Base-by-base conservation (phyloP, 169 alveolate genomes). In the Cryptosporidium meleagridis region DNA sequence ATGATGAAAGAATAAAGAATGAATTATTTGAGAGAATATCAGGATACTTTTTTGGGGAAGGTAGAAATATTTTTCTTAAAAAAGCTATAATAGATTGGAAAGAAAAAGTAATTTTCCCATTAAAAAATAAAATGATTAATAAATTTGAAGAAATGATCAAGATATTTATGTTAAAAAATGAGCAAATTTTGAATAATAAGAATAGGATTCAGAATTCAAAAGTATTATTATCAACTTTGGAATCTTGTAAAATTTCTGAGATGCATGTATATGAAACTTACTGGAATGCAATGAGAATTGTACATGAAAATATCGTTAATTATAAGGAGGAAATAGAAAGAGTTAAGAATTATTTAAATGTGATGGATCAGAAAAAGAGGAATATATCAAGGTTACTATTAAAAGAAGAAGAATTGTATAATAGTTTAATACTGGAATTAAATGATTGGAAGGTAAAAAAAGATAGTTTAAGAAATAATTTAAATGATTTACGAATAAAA, bases 201-300 rank as follows among this genome's bases (percentile, higher is more conserved):
- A 80, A 80, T 53, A 55, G 75, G 23, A 80, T 80, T 26, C 39
- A 80, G 35, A 80, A 80, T 80, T 59, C 89, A 31, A 59, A 26
- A n/a, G 89, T 80, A 59, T 80, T 80, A 39, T 18, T 80, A 48
- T 80, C 75, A 18, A 80, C 89, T 16, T 23, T 80, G 18, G 89
- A 80, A 26, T 80, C 89, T 5, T 80, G 89, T 45, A 69, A 80
- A 6, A 80, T 80, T 6, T 80, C 89, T n/a, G 89, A 80, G 26
- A 80, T 80, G 89, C 73, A 80, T 23, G 89, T 80, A 44, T 61
- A 80, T 31, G 89, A 80, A 26, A 80, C 80, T 37, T 80, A 80
- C 2, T 80, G 89, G 73, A 67, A 80, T 80, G 89, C 89, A 26
- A 80, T 80, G 73, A 80, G 37, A n/a, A 61, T 80, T 41, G 75